Evolutionary conservation across 208 protist genomes (phyloP), one percentile per base, ranked within the genome.

Genomic region (Leishmania gerbilli): DNA sequence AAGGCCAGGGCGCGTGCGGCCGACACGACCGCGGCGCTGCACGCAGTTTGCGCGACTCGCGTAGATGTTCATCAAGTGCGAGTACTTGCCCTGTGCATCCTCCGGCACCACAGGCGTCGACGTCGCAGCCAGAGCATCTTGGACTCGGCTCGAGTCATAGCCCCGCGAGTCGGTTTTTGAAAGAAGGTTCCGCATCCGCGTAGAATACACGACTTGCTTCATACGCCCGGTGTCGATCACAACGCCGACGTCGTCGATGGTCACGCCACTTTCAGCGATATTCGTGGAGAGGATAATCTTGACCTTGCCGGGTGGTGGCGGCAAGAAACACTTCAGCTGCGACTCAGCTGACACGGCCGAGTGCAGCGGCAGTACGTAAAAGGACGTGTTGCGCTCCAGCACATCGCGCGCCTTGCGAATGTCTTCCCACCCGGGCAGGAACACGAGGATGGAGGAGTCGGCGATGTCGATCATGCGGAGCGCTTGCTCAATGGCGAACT

Each of bases 211-310:
- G 81, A 99, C 99, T 85, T 99, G 97, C 91, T 99, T 99, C 34
- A 88, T 89, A 19, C 98, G 96, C 0, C 99, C 99, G 31, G 98
- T 89, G 83, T 99, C 99, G 49, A 99, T 97, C 42, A 99, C 99
- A 76, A 97, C 99, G 42, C 95, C 97, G 49, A 99, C 98, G 82
- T 99, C 99, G 91, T 99, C 99, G 83, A 99, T 99, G 17, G 99
- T 99, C 49, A 99, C 89, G 71, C 99, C 99, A 67, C 99, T 99
- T 84, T 99, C 99, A n/a, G 99, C 99, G 83, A 99, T 99, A 89
- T 99, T 99, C 71, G 99, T 99, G 11, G 99, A 99, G n/a, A 99
- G 88, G 55, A 99, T 95, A 40, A 99, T 82, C 87, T 99, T 99
- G 24, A 97, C 75, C 60, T 96, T 96, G 15, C 96, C 96, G 4